phyloP scores from a whole-genome alignment of 192 early-diverging fungal species.

The Allomyces arbusculus region DNA sequence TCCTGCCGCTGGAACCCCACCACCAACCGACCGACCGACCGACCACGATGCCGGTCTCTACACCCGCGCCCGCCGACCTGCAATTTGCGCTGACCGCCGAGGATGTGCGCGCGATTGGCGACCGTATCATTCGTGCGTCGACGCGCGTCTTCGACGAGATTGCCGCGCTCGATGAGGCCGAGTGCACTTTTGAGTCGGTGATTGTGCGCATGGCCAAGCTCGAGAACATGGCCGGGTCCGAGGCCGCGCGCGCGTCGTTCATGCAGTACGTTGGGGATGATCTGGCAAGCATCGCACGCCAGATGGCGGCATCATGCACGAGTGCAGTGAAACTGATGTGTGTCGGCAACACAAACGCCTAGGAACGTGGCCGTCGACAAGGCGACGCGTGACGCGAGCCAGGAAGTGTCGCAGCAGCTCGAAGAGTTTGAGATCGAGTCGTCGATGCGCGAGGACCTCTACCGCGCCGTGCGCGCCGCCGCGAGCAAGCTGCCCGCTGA shows the following conservation, averaged over 20 bases:
- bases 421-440: conserved; percentile 14
- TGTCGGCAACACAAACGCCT: too few relatives aligned
- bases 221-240: conserved; percentile 8
- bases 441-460: conserved; percentile 16
- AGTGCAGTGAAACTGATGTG: too few relatives aligned
- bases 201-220: conserved; percentile 11
- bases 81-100: neutral
- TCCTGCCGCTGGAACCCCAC: too few relatives aligned
- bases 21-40: too few relatives aligned
- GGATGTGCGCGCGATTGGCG: neutral
- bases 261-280: too few relatives aligned
- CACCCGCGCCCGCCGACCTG: neutral
- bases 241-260: too few relatives aligned
- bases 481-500: conserved; percentile 6
- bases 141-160: conserved; percentile 8
- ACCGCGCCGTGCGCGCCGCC: conserved; percentile 6
- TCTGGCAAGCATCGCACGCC: too few relatives aligned
- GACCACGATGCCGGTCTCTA: too few relatives aligned
- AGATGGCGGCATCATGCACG: too few relatives aligned
- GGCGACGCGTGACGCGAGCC: neutral
- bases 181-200: conserved; percentile 18
- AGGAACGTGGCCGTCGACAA: neutral
- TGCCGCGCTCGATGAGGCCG: conserved; percentile 10
- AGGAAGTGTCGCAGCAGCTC: neutral
- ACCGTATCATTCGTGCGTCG: neutral